Evolutionary conservation across 805 yeast genomes (phyloP), one percentile per base, ranked within the genome.

Genomic region (Candida dajiaensis): DNA sequence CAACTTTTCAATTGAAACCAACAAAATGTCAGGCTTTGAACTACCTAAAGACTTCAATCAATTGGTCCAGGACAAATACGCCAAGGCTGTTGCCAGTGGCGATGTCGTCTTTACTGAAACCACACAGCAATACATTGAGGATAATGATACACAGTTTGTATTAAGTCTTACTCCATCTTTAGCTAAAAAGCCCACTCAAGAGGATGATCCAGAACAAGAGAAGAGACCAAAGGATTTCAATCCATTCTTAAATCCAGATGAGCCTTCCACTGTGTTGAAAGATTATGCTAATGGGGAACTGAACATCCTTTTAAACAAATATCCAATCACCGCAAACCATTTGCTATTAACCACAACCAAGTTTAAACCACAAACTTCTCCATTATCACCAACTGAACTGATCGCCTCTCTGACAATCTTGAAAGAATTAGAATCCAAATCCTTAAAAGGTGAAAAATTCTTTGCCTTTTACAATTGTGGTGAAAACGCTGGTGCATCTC

Each of bases 401-500:
- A 60, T 67, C 33, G 77, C 82, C 0, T 71, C 85, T 6, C 78
- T 78, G 59, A 61, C 76, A 5, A 69, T 86, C 20, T 67, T 92
- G 50, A 61, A 64, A 15, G 67, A 66, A 16, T 67, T 85, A 43
- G 78, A 79, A 56, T 48, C 56, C 11, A 54, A 49, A 6, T 64
- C 65, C 43, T 49, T 62, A 20, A 69, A 63, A 15, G 69, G 66
- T 25, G 66, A 67, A 33, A 72, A 77, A 47, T 83, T 86, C 73
- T 72, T 90, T 62, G 89, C 89, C 0, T 92, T 92, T 65, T 92
- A 80, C 74, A 92, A 92, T 65, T 81, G 88, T 59, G 99, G 99
- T 8, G 80, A 81, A 18, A 74, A 80, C 55, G 80, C 95, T 51
- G 99, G 98, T 1, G 96, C 96, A n/a, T 89, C 97, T 0, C 94